Evolutionary conservation across 805 yeast species (phyloP).

Genomic region (Kurtzmaniella fragi): DNA sequence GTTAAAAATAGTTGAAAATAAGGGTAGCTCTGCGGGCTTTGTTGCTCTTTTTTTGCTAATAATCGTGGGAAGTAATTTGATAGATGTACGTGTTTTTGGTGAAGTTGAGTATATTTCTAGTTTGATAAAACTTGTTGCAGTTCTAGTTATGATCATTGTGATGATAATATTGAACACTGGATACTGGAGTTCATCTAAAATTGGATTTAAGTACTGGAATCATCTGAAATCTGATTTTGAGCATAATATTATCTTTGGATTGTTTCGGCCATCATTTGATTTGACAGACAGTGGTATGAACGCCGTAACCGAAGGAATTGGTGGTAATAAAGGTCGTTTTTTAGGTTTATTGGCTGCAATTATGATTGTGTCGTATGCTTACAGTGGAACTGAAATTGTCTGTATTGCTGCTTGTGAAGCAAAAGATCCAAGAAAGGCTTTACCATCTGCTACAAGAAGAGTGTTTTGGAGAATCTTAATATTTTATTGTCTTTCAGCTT

Average conservation of each 20-base stretch:
- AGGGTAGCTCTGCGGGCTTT: constrained; percentile 50
- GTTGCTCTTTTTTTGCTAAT: constrained; percentile 54
- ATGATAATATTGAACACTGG: constrained; percentile 66
- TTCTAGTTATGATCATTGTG: constrained; percentile 50
- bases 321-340: constrained; percentile 57
- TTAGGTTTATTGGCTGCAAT: constrained; percentile 58
- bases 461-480: constrained; percentile 68
- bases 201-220: constrained; percentile 76
- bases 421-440: constrained; percentile 69
- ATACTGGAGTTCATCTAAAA: constrained; percentile 35
- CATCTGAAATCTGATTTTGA: constrained; percentile 43
- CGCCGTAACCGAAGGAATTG: constrained; percentile 51
- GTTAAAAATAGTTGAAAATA: constrained; percentile 44
- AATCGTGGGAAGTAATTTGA: constrained; percentile 48
- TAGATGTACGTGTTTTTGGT: constrained; percentile 70
- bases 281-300: constrained; percentile 52
- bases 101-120: constrained; percentile 67
- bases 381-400: constrained; percentile 78
- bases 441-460: constrained; percentile 72
- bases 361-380: constrained; percentile 66
- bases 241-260: constrained; percentile 53
- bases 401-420: constrained; percentile 84
- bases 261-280: constrained; percentile 70
- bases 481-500: constrained; percentile 61
- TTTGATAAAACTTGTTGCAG: constrained; percentile 48